Percentiles rank a stretch among this genome's conserved stretches.
These are phyloP conservation scores for Nicotiana benthamiana DNA, from an alignment of 257 asterid species.

Conservation along the genomic window DNA sequence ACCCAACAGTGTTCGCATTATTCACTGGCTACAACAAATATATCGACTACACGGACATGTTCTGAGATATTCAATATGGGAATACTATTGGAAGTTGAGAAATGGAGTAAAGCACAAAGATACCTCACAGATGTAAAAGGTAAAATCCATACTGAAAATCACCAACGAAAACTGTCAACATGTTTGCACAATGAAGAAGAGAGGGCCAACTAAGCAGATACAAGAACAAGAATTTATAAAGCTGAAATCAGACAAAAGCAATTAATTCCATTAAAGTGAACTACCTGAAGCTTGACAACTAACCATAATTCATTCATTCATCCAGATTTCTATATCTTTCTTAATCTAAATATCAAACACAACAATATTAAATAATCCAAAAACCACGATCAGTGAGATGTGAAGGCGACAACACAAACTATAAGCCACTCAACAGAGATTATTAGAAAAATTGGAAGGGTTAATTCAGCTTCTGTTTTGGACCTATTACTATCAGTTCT, in stretches of 20 bases:
- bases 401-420: not conserved
- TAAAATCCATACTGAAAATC: not conserved
- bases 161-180: not conserved
- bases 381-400: not conserved
- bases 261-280: not conserved
- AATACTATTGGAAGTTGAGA: not conserved
- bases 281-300: not conserved
- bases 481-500: not conserved
- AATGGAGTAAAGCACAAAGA: not conserved
- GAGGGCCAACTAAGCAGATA: not conserved
- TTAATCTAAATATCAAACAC: no score
- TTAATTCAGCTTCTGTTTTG: not conserved
- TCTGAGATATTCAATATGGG: not conserved
- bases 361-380: no score
- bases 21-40: not conserved
- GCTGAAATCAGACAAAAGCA: not conserved
- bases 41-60: not conserved
- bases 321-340: no score
- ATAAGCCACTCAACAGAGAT: not conserved
- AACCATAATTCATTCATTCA: not conserved
- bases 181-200: not conserved
- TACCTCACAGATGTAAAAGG: not conserved
- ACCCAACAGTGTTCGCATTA: not conserved
- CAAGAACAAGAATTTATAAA: not conserved
- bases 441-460: not conserved